phyloP scores from a whole-genome alignment of 371 early-diverging fungal species.

The Mortierella sp. region DNA sequence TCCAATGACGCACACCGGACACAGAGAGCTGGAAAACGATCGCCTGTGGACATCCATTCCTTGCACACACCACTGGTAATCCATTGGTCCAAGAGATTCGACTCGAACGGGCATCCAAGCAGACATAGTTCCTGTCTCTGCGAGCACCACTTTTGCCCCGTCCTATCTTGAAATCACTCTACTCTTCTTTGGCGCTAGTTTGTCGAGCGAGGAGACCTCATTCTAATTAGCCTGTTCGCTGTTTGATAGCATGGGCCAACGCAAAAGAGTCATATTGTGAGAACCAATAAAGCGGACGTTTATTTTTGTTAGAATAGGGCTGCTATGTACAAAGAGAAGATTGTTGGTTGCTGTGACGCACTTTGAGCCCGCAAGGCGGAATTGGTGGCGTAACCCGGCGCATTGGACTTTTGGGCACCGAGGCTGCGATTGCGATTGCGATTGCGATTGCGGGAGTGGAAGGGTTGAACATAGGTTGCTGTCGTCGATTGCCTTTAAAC shows the following conservation, averaged over 20 bases:
- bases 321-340: not conserved
- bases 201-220: not conserved
- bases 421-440: not conserved
- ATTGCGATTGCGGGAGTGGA: not conserved
- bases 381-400: not conserved
- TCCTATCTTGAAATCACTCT: not conserved
- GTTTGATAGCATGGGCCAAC: not conserved
- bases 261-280: not conserved
- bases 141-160: not conserved
- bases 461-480: not conserved
- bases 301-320: not conserved
- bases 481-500: not conserved
- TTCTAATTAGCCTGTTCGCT: not conserved
- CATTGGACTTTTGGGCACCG: not conserved
- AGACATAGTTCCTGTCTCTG: not conserved
- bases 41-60: not conserved
- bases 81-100: not conserved
- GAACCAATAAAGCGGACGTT: not conserved
- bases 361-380: not conserved
- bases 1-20: not conserved
- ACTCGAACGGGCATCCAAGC: not conserved
- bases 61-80: not conserved
- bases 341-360: not conserved
- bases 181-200: not conserved
- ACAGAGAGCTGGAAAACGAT: not conserved